Evolutionary conservation across 106 monocot genomes (phyloP), one percentile per base, ranked within the genome.

Genomic region (Alisma plantagoaquatica): DNA sequence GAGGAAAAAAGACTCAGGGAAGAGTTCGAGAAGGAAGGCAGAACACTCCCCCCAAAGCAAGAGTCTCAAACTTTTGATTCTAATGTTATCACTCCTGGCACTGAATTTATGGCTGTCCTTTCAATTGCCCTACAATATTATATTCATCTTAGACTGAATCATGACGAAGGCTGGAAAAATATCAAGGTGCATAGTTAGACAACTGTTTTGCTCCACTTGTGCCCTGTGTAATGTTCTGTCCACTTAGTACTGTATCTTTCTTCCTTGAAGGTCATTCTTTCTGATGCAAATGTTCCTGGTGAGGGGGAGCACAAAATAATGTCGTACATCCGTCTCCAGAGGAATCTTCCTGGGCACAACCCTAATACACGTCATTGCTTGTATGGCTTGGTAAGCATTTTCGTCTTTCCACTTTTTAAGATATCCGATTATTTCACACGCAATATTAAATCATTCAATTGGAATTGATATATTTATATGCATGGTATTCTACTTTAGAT

Each of bases 201-300:
- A n/a, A n/a, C n/a, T n/a, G n/a, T n/a, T n/a, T n/a, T n/a, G n/a
- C n/a, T n/a, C n/a, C n/a, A n/a, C n/a, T n/a, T n/a, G n/a, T n/a
- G n/a, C n/a, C n/a, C n/a, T n/a, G n/a, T n/a, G n/a, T n/a, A n/a
- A n/a, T n/a, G n/a, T n/a, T n/a, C n/a, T n/a, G n/a, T n/a, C n/a
- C n/a, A n/a, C n/a, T n/a, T n/a, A n/a, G n/a, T n/a, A n/a, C n/a
- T n/a, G n/a, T n/a, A n/a, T n/a, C n/a, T n/a, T n/a, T n/a, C n/a
- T n/a, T n/a, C 56, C 49, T 74, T 70, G 77, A 75, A 96, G 96
- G 96, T 96, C 66, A 89, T 96, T 41, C 84, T 96, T 57, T 96
- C 96, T 71, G 96, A 96, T 81, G 96, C 96, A 53, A 96, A 89
- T 85, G 89, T 78, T 75, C 96, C 96, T 49, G 96, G 96, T 69